Evolutionary conservation across 1,284 basidiomycete genomes (phyloP).

Genomic region (Anthracocystis setariae): DNA sequence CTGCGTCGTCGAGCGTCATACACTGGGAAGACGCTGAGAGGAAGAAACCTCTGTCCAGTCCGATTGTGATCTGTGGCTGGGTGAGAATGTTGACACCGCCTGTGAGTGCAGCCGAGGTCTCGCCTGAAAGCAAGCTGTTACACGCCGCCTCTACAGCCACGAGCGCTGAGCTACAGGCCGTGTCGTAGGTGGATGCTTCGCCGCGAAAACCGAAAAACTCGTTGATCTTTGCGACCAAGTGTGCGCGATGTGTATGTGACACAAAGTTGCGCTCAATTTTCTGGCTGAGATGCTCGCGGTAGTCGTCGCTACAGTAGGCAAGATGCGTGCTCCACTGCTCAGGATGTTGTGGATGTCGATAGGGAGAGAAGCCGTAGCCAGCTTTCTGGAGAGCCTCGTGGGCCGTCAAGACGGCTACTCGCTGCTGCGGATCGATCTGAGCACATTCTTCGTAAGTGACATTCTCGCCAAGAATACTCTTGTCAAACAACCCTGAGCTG

Average conservation of each 20-base stretch:
- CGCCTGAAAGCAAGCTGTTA: conserved; percentile 25
- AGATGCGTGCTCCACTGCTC: conserved; percentile 46
- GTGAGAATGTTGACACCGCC: conserved; percentile 54
- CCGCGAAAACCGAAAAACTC: conserved; percentile 44
- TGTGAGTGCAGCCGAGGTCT: conserved; percentile 31
- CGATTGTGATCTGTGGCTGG: conserved; percentile 53
- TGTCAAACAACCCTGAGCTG: conserved; percentile 35
- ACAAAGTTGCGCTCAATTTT: conserved; percentile 36
- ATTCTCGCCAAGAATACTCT: conserved; percentile 16
- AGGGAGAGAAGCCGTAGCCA: conserved; percentile 35
- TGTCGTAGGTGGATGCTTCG: conserved; percentile 47
- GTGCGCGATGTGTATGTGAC: conserved; percentile 38
- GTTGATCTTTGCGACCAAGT: conserved; percentile 36
- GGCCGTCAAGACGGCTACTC: conserved; percentile 36
- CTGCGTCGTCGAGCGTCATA: conserved; percentile 49
- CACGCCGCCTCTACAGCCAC: conserved; percentile 53
- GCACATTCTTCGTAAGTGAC: conserved; percentile 21
- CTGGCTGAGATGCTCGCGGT: conserved; percentile 46
- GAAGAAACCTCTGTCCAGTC: conserved; percentile 53
- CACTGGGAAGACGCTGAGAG: conserved; percentile 51
- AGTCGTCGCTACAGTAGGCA: conserved; percentile 50
- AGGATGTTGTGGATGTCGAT: conserved; percentile 13
- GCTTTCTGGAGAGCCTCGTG: conserved; percentile 37
- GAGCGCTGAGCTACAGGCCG: conserved; percentile 49
- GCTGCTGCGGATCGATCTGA: conserved; percentile 50